phyloP scores from a whole-genome alignment of 768 basidiomycete species.

The Chlorophyllum brunneum region DNA sequence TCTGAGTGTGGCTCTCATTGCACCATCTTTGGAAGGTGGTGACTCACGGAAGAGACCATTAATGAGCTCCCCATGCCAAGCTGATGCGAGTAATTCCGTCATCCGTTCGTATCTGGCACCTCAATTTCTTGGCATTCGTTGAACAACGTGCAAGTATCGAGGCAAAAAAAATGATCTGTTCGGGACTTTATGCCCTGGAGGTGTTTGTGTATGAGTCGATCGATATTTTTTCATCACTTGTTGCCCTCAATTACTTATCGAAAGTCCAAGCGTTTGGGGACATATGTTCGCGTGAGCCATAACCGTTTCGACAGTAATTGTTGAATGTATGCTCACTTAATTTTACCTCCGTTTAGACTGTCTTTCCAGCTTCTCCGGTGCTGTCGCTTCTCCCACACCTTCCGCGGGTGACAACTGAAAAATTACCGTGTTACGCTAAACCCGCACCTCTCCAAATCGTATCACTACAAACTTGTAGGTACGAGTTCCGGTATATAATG shows the following conservation, averaged over 20 bases:
- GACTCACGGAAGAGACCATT: not conserved
- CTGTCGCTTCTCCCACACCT: not conserved
- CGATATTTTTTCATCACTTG: no score
- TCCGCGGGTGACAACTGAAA: not conserved
- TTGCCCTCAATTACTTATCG: no score
- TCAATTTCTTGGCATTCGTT: conserved; percentile 4
- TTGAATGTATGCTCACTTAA: no score
- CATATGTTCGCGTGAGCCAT: no score
- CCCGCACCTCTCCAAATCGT: not conserved
- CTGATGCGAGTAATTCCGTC: not conserved
- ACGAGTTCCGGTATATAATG: not conserved
- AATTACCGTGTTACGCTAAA: not conserved
- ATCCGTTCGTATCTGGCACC: not conserved
- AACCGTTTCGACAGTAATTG: no score
- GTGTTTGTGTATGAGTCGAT: no score
- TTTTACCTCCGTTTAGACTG: not conserved
- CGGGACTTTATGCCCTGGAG: no score
- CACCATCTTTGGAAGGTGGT: not conserved
- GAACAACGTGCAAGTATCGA: no score
- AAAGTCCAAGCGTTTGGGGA: no score
- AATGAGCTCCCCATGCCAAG: not conserved
- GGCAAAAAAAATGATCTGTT: no score
- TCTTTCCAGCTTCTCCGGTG: not conserved
- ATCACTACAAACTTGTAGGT: not conserved
- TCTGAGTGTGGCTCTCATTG: not conserved